Evolutionary conservation across 495 filamentous ascomycete species (phyloP).

Genomic region (Jackrogersella multiformis): DNA sequence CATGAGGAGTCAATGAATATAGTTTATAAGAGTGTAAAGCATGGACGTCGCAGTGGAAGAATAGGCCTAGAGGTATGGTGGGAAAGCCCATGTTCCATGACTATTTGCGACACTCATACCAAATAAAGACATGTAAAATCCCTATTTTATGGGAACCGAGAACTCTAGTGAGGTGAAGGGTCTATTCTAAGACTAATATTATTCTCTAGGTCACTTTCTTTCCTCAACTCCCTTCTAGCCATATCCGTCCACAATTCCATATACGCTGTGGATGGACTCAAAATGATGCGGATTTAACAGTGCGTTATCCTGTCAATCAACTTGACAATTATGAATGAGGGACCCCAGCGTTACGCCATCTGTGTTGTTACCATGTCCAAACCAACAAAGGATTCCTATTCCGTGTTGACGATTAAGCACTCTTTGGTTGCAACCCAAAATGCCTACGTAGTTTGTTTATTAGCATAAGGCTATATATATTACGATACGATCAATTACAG

Average conservation of each 20-base stretch:
- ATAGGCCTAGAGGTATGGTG: too few relatives aligned
- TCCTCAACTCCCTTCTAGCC: neutral
- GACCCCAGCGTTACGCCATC: neutral
- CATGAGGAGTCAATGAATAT: too few relatives aligned
- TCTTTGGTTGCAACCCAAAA: neutral
- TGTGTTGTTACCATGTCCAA: neutral
- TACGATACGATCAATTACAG: neutral
- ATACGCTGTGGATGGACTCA: neutral
- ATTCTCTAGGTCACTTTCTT: neutral
- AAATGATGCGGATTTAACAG: neutral
- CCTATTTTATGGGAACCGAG: too few relatives aligned
- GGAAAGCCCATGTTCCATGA: too few relatives aligned
- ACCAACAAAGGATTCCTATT: slow-evolving; percentile 4
- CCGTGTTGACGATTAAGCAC: neutral
- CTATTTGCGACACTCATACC: too few relatives aligned
- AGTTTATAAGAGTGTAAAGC: too few relatives aligned
- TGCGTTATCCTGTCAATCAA: neutral
- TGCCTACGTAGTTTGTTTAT: neutral
- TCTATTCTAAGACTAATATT: neutral
- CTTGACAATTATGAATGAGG: neutral
- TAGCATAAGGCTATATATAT: neutral
- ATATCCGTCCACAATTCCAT: too few relatives aligned
- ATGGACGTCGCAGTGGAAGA: too few relatives aligned
- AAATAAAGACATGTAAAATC: too few relatives aligned
- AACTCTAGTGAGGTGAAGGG: too few relatives aligned